Conservation (phyloP, 2,329 filamentous ascomycete species). For the Aspergillus novofumigatus region DNA sequence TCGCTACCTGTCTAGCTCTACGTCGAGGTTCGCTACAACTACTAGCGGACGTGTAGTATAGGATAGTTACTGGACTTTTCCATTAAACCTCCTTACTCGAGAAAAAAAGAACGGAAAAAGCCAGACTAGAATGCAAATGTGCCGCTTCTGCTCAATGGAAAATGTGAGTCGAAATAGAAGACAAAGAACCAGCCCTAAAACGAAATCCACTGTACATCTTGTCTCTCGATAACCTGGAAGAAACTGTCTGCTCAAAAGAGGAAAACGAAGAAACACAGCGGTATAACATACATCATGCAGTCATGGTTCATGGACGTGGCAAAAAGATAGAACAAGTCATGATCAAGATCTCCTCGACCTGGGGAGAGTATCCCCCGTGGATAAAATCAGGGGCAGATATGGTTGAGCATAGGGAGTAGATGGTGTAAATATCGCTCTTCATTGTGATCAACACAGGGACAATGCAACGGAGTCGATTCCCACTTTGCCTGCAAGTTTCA, state of each 20-base stretch:
- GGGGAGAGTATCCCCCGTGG: background rate
- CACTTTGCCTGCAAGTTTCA: background rate
- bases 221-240: conserved; percentile 7
- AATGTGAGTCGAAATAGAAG: conserved; percentile 6
- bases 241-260: conserved; percentile 7
- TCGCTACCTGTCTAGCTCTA: background rate
- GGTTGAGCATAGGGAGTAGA: conserved; percentile 1
- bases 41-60: background rate
- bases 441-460: background rate
- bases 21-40: background rate
- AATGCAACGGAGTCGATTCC: background rate
- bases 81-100: background rate
- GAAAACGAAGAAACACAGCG: conserved; percentile 14
- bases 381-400: conserved; percentile 2
- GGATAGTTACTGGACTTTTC: background rate
- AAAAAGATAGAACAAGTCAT: conserved; percentile 16
- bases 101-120: background rate
- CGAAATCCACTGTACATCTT: conserved; percentile 21
- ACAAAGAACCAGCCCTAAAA: conserved; percentile 13
- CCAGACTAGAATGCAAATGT: background rate
- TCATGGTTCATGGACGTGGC: conserved; percentile 29
- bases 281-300: conserved; percentile 37
- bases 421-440: background rate
- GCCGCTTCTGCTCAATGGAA: background rate
- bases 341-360: conserved; percentile 12